phyloP scores from a whole-genome alignment of 2,329 filamentous ascomycete genomes.

The Tolypocladium inflatum region DNA sequence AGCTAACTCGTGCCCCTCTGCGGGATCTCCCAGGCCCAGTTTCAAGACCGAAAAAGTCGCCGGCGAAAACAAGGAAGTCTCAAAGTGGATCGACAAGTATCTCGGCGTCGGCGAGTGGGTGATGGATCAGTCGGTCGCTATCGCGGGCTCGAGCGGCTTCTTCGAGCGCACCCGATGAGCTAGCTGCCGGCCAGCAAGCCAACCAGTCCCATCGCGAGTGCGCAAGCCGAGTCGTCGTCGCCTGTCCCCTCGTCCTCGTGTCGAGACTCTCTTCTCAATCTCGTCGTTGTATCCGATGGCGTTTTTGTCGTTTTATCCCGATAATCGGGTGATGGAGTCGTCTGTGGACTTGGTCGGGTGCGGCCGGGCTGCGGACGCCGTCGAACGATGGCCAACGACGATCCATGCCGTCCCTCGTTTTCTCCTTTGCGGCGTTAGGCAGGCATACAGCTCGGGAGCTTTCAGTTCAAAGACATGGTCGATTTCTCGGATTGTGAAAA shows the following conservation, averaged over 20 bases:
- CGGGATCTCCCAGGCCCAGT: constrained; percentile 50
- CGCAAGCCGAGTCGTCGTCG: background rate
- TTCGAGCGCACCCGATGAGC: constrained; percentile 86
- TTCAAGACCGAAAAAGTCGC: constrained; percentile 78
- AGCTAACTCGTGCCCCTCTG: constrained; percentile 21
- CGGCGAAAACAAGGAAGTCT: constrained; percentile 69
- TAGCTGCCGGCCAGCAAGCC: background rate
- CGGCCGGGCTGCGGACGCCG: background rate
- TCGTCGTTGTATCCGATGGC: background rate
- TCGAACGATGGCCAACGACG: background rate
- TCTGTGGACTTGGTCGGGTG: background rate
- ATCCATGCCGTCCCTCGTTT: background rate
- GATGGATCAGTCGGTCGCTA: constrained; percentile 92
- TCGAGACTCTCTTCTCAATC: background rate
- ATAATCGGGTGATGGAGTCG: background rate
- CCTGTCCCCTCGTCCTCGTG: background rate
- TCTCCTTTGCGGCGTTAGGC: background rate
- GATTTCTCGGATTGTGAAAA: background rate
- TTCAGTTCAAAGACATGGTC: background rate
- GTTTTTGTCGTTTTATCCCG: background rate
- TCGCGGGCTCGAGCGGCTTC: constrained; percentile 78
- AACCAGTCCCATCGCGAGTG: background rate
- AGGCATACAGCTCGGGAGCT: background rate
- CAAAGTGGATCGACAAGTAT: constrained; percentile 87
- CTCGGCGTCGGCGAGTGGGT: constrained; percentile 93